Percentiles rank a stretch among this genome's conserved stretches.
Evolutionary conservation across 2,329 filamentous ascomycete species (phyloP).

Genomic region (Parastagonospora avenae): DNA sequence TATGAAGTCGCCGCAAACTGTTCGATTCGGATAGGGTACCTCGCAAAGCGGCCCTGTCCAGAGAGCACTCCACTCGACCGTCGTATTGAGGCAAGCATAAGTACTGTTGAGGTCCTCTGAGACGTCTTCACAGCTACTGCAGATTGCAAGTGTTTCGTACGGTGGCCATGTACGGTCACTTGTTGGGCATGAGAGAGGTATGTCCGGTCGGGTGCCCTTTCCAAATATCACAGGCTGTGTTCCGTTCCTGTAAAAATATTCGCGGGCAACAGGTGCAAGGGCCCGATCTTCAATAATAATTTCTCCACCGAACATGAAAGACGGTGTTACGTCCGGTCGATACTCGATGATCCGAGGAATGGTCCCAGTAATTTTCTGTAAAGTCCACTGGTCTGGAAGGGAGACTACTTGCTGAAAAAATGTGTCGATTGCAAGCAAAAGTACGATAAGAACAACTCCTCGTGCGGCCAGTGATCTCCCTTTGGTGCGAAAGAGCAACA

Average conservation of each 20-base stretch:
- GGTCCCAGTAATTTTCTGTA: conserved; percentile 7
- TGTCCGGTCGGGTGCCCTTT: conserved; percentile 25
- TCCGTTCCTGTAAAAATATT: conserved; percentile 3
- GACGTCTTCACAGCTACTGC: conserved; percentile 29
- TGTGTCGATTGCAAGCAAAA: conserved; percentile 14
- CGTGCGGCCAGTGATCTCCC: conserved; percentile 17
- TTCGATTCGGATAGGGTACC: conserved; percentile 8
- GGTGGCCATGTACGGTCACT: conserved; percentile 37
- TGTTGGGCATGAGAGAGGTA: conserved; percentile 28
- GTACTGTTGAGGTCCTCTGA: conserved; percentile 2
- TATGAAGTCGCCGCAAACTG: conserved; percentile 31
- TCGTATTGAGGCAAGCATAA: conserved; percentile 10
- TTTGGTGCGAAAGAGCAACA: conserved; percentile 20
- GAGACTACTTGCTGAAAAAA: conserved; percentile 19
- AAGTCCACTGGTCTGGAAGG: conserved; percentile 27
- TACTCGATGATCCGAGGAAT: conserved; percentile 20
- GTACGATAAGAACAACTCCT: conserved; percentile 4
- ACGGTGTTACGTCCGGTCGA: background rate
- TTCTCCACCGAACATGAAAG: background rate
- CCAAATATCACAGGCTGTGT: conserved; percentile 5
- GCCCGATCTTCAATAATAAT: background rate
- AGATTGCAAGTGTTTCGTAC: conserved; percentile 33
- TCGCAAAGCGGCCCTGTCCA: background rate
- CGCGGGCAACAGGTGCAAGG: background rate
- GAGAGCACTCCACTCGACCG: conserved; percentile 21